Percentiles rank a stretch among this genome's conserved stretches.
These are phyloP conservation scores for Leccinum rimulosum DNA, from an alignment of 768 basidiomycete species.

Conservation along the genomic window DNA sequence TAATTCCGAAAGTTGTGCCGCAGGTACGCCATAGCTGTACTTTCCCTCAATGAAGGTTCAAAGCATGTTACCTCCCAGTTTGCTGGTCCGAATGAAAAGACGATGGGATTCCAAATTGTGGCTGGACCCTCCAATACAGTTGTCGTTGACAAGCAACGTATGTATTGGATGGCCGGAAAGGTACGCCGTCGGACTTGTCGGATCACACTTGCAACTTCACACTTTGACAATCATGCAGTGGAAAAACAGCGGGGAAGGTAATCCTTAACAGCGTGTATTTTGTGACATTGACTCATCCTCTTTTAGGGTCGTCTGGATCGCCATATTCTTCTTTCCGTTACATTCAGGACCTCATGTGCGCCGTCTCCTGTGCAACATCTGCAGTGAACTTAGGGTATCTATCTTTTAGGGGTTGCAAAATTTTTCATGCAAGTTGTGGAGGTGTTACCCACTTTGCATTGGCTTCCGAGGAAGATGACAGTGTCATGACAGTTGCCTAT, in stretches of 20 bases:
- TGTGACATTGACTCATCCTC: slow-evolving; percentile 5
- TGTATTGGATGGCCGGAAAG: slow-evolving; percentile 88
- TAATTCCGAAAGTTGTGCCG: slow-evolving; percentile 81
- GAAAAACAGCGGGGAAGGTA: slow-evolving; percentile 94
- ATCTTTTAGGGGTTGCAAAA: slow-evolving; percentile 69
- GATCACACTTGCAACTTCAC: slow-evolving; percentile 1
- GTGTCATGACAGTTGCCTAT: slow-evolving; percentile 82
- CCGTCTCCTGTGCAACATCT: background rate
- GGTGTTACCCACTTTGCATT: slow-evolving; percentile 89
- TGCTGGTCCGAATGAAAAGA: slow-evolving; percentile 45
- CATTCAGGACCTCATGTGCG: slow-evolving; percentile 83
- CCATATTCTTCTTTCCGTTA: slow-evolving; percentile 85
- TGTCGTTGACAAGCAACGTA: slow-evolving; percentile 79
- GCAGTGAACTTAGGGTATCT: background rate
- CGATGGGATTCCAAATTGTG: slow-evolving; percentile 59
- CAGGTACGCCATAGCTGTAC: slow-evolving; percentile 44
- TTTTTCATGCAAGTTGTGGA: slow-evolving; percentile 65
- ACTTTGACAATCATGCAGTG: slow-evolving; percentile 49
- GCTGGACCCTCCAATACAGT: slow-evolving; percentile 86
- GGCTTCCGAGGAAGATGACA: slow-evolving; percentile 69
- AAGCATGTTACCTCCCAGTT: slow-evolving; percentile 46
- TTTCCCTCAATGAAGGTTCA: background rate
- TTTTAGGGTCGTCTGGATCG: slow-evolving; percentile 80
- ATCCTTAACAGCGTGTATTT: background rate
- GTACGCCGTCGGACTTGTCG: slow-evolving; percentile 31